Evolutionary conservation across 768 basidiomycete species (phyloP).

Genomic region (Tricholoma furcatifolium): DNA sequence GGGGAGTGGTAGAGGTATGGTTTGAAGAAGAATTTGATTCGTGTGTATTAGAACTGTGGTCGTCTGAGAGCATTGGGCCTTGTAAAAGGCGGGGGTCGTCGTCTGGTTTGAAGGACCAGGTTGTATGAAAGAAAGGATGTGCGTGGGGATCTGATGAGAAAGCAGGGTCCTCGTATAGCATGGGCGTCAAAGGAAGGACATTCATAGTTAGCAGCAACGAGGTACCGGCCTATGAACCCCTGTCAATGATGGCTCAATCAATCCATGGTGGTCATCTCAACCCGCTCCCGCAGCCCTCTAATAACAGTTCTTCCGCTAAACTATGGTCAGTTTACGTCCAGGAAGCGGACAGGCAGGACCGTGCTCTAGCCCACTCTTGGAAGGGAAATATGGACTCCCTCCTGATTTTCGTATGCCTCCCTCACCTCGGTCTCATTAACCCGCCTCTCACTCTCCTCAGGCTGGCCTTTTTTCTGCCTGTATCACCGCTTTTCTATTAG

Average conservation of each 20-base stretch:
- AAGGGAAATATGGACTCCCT: constrained; percentile 19
- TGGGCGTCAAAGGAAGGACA: neutral
- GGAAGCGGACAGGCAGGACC: constrained; percentile 20
- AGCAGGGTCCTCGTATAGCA: constrained; percentile 47
- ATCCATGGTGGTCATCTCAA: constrained; percentile 7
- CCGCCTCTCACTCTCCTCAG: constrained; percentile 10
- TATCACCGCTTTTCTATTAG: constrained; percentile 23
- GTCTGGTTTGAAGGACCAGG: constrained; percentile 19
- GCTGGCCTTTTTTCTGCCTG: constrained; percentile 22
- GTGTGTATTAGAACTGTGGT: constrained; percentile 14
- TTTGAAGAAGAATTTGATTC: constrained; percentile 14
- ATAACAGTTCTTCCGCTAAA: constrained; percentile 7
- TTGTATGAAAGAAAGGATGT: constrained; percentile 42
- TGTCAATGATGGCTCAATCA: constrained; percentile 2
- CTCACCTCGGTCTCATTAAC: neutral
- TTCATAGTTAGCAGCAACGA: too few species aligned
- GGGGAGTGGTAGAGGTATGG: constrained; percentile 18
- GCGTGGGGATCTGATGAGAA: constrained; percentile 56
- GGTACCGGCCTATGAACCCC: neutral
- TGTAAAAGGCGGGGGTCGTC: constrained; percentile 28
- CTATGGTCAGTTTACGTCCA: constrained; percentile 21
- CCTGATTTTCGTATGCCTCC: constrained; percentile 18
- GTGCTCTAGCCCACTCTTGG: constrained; percentile 15
- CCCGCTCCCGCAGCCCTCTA: constrained; percentile 4
- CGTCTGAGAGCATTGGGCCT: constrained; percentile 20